Evolutionary conservation across 805 yeast genomes (phyloP).

Genomic region (Limtongia smithiae): DNA sequence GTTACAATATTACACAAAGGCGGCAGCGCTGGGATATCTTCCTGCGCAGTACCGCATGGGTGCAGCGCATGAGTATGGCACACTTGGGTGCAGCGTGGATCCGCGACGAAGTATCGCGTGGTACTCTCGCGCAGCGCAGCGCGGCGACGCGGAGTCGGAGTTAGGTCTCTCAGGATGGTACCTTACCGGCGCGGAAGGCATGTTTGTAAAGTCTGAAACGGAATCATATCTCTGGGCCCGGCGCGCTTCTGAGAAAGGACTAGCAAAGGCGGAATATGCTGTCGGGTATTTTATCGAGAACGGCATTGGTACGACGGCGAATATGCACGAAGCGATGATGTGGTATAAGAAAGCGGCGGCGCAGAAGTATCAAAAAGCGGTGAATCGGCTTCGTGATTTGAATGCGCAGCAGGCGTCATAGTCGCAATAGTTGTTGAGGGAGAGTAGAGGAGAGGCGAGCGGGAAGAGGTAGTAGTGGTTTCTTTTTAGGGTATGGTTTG

Average conservation of each 20-base stretch:
- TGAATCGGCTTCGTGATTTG: slow-evolving; percentile 16
- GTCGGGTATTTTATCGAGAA: slow-evolving; percentile 65
- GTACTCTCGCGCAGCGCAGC: slow-evolving; percentile 66
- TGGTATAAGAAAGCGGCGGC: slow-evolving; percentile 60
- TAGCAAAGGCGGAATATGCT: slow-evolving; percentile 67
- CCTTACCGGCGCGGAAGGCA: slow-evolving; percentile 63
- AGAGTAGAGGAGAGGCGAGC: no score
- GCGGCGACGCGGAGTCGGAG: slow-evolving; percentile 61
- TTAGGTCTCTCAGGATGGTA: slow-evolving; percentile 78
- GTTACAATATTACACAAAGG: slow-evolving; percentile 51
- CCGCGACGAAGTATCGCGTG: slow-evolving; percentile 64
- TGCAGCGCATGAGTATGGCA: slow-evolving; percentile 68
- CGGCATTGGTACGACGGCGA: slow-evolving; percentile 61
- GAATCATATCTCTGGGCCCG: slow-evolving; percentile 77
- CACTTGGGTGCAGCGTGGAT: slow-evolving; percentile 49
- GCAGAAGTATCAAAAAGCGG: slow-evolving; percentile 20
- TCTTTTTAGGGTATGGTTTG: no score
- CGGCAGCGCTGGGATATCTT: slow-evolving; percentile 58
- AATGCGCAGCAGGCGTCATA: background rate
- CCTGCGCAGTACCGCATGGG: slow-evolving; percentile 71
- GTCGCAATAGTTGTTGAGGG: no score
- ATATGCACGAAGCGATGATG: slow-evolving; percentile 47
- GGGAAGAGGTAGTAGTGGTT: no score
- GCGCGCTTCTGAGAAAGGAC: slow-evolving; percentile 63
- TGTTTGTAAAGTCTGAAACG: slow-evolving; percentile 54